Evolutionary conservation across 108 stramenopile species (phyloP), one percentile per base, ranked within the genome.

Genomic region (Cyclostephanos tholiformis): DNA sequence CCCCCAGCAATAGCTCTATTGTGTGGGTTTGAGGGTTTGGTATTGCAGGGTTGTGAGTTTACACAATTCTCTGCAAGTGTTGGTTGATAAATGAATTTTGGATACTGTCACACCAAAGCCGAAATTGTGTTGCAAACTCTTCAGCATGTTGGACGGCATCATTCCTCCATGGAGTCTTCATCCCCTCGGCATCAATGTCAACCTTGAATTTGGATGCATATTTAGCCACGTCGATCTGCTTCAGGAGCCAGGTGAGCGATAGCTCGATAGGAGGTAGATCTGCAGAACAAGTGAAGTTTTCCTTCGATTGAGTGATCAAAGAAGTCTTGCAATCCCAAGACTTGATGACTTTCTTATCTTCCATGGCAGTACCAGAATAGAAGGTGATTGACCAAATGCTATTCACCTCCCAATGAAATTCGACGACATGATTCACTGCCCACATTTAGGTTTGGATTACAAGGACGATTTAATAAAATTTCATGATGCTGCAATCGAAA

Each of bases 161-260:
- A 61, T 91, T 91, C 32, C 91, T 84, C 7, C 84, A 71, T 19
- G 91, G 91, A 44, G 91, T 91, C 44, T 81, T 85, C 62, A 85
- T 88, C 13, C 74, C 65, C 9, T 48, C 58, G 19, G 71, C 69
- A 46, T 91, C 86, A 58, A 83, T 84, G 36, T 79, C 41, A 63
- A 91, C 80, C 25, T 76, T 68, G 48, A 85, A 83, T 25, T 75
- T 69, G 13, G 80, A 67, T n/a, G 69, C 67, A 10, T 75, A 51
- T n/a, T 69, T 36, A 17, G 32, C 10, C 14, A 53, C 64, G 71
- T 83, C 69, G 61, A 92, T 87, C 53, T 87, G 85, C 52, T 76
- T 38, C 20, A 92, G 57, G 51, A 92, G 55, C 91, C 91, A 90
- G 9, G 83, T 89, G 29, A 92, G 65, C 0, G 82, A 69, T n/a